These are phyloP conservation scores for Rusavskia elegans DNA, from an alignment of 495 filamentous ascomycete genomes.

Conservation along the genomic window DNA sequence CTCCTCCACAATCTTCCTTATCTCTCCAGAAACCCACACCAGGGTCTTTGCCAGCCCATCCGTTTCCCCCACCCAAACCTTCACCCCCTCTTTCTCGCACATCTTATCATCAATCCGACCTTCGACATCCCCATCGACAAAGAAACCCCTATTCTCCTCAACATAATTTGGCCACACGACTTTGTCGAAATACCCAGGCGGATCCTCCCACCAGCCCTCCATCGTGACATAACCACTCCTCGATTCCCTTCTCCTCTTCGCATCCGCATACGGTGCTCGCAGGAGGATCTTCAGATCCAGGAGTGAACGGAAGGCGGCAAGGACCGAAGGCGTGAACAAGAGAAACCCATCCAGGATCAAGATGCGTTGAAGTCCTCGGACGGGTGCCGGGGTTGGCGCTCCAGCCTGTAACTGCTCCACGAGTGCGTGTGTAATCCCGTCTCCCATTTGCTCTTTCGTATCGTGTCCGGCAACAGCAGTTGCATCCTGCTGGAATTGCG, in stretches of 20 bases:
- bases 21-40: constrained; percentile 29
- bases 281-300: constrained; percentile 69
- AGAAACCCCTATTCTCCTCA: constrained; percentile 57
- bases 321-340: constrained; percentile 35
- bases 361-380: background rate
- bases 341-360: constrained; percentile 71
- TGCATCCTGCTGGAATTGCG: constrained; percentile 15
- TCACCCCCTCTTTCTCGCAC: constrained; percentile 20
- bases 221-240: constrained; percentile 70
- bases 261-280: constrained; percentile 39
- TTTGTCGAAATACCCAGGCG: constrained; percentile 82
- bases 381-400: background rate
- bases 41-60: constrained; percentile 24
- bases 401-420: constrained; percentile 6
- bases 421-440: background rate
- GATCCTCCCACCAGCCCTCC: constrained; percentile 85
- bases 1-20: constrained; percentile 7
- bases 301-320: constrained; percentile 16
- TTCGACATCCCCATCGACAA: constrained; percentile 48
- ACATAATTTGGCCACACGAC: constrained; percentile 94
- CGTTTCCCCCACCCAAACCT: constrained; percentile 19
- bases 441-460: background rate
- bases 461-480: constrained; percentile 16
- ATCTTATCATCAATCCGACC: constrained; percentile 17
- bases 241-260: constrained; percentile 51